Base-by-base conservation (phyloP, 1,284 basidiomycete species). In the Coriolopsis trogii region DNA sequence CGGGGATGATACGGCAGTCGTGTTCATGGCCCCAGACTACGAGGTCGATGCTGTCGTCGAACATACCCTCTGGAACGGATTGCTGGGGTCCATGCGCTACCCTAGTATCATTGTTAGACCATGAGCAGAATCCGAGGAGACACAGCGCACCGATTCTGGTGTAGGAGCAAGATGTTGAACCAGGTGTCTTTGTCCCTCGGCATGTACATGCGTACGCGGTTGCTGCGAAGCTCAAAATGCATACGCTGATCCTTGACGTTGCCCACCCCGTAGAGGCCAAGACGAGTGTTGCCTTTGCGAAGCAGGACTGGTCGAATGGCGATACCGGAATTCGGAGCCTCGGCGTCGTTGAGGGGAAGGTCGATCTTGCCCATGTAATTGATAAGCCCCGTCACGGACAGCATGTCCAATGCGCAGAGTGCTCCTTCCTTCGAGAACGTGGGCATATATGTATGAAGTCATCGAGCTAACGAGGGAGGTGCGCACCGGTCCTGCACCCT, bases 1-100 rank as follows among this genome's bases (percentile, higher is more conserved):
- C 93, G 0, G 96, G 96, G 2, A 84, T 76, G 53, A 98, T 94
- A 23, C 93, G 84, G 67, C 95, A 98, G 69, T 99, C 96, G 67
- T 99, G 97, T 69, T 99, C 97, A 67, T 99, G 97, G 1, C 97
- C 96, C 96, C 96, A 99, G 0, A 99, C 79, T 7, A 99, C 92
- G 4, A 99, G 79, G 65, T 97, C 86, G 51, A 98, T 81, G 61
- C 88, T 92, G 66, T 99, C 93, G 66, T 98, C 96, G 63, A 99
- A 99, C 84, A 97, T 92, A 53, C 91, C 90, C 66, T 99, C 97
- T 3, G 95, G 95, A 0, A 98, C 95, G 21, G 81, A 91, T 60
- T 94, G 89, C 67, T 97, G 93, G 3, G 93, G 92, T 1, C 93
- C 93, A 67, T 95, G 95, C 55, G 92, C 89, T 3, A 97, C 95